Evolutionary conservation across 2,329 filamentous ascomycete genomes (phyloP).

Genomic region (Monilinia fructicola): DNA sequence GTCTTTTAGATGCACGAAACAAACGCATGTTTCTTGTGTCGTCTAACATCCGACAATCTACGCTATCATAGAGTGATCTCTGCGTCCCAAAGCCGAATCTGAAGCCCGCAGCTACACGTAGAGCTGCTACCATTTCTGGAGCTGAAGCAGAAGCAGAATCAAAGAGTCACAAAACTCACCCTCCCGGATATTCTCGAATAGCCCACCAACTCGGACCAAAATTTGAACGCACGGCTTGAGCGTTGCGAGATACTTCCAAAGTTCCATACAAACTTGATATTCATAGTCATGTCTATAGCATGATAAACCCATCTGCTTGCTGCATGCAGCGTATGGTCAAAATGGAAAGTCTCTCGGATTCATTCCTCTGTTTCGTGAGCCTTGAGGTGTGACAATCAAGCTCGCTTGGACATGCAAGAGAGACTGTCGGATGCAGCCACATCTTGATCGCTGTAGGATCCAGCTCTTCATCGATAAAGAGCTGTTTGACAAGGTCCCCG

Average conservation of each 20-base stretch:
- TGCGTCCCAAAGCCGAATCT: constrained; percentile 25
- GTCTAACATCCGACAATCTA: constrained; percentile 25
- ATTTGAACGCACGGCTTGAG: too few species aligned
- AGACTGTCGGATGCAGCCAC: constrained; percentile 33
- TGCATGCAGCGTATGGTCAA: constrained; percentile 27
- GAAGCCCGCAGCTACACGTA: neutral
- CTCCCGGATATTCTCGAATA: too few species aligned
- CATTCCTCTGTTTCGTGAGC: constrained; percentile 30
- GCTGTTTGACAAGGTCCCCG: constrained; percentile 1
- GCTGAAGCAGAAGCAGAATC: too few species aligned
- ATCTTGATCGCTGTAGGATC: neutral
- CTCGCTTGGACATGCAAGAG: constrained; percentile 27
- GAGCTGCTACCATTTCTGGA: neutral
- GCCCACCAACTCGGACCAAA: too few species aligned
- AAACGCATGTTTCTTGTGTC: constrained; percentile 25
- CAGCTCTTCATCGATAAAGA: neutral
- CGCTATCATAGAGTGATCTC: constrained; percentile 21
- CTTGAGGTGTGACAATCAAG: constrained; percentile 30
- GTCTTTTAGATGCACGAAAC: constrained; percentile 34
- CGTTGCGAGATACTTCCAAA: too few species aligned
- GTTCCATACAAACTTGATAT: constrained; percentile 41
- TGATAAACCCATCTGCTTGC: constrained; percentile 1
- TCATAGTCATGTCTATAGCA: constrained; percentile 36
- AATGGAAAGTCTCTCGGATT: constrained; percentile 30
- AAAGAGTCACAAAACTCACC: too few species aligned